These are phyloP conservation scores for Lactarius hatsudake DNA, from an alignment of 768 basidiomycete species.

Conservation along the genomic window DNA sequence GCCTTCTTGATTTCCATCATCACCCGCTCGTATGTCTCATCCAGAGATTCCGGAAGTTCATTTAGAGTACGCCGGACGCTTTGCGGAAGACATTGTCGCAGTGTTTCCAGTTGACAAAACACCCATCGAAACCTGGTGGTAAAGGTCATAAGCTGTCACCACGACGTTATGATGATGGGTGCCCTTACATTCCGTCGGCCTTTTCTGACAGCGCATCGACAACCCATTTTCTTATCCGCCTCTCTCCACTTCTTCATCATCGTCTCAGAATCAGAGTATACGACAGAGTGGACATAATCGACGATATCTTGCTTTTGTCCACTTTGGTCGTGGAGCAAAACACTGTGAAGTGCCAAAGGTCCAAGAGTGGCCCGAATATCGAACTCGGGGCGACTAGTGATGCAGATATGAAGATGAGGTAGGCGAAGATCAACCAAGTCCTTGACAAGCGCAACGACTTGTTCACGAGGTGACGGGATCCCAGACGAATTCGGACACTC, in stretches of 20 bases:
- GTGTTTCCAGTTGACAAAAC: too few species aligned
- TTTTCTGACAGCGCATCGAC: not conserved
- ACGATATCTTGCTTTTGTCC: not conserved
- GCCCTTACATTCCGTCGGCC: not conserved
- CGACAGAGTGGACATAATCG: not conserved
- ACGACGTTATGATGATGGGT: fast-evolving
- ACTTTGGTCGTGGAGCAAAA: not conserved
- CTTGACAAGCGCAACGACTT: not conserved
- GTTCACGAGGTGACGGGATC: not conserved
- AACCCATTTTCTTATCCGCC: not conserved
- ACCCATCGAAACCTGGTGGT: too few species aligned
- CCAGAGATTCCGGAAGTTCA: too few species aligned
- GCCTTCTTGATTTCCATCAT: not conserved
- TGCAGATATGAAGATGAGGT: not conserved
- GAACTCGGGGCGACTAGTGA: not conserved
- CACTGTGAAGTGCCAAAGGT: too few species aligned
- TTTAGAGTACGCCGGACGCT: too few species aligned
- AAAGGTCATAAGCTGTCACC: too few species aligned
- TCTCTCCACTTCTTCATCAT: not conserved
- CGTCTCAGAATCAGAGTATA: too few species aligned
- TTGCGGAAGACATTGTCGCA: too few species aligned
- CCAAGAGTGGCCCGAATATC: not conserved
- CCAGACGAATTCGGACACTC: not conserved
- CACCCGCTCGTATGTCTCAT: not conserved
- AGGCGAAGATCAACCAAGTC: not conserved